Evolutionary conservation across 306 rosid genomes (phyloP), one percentile per base, ranked within the genome.

Genomic region (Casuarina cunninghamiana): DNA sequence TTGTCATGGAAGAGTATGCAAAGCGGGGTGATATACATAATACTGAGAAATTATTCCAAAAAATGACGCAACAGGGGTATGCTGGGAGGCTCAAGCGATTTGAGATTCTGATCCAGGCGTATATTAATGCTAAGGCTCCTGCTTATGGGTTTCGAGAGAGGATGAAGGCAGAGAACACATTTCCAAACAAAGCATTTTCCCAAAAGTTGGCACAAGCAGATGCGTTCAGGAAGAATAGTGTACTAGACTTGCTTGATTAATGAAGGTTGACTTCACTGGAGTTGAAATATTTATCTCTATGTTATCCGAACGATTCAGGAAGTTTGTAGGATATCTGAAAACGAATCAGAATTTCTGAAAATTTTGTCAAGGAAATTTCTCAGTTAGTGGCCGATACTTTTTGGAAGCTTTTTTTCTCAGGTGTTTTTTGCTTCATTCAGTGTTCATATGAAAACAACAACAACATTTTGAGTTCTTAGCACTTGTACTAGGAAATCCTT

Each of bases 121-220:
- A 79, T 45, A 43, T 73, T 10, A 79, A 53, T 65, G 78, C 78
- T 26, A 53, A 73, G 44, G 48, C 60, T 15, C 83, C 83, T 44
- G 83, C 74, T 51, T 79, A 73, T 50, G 83, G 83, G 11, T 15
- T 79, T 9, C 48, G 35, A 19, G 78, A 79, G 57, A 79, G 78
- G 50, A 73, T 79, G 78, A 79, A 65, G 78, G 83, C 78, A 15
- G 78, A 79, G 12, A 65, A 73, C 48, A 1, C 73, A 79, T 53
- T 32, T 60, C 78, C 78, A 43, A 73, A 65, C 41, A 66, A 66
- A 46, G 32, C 69, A 12, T 16, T 53, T 11, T 17, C 39, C 8
- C 4, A 1, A 19, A 41, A 6, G 78, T 65, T 79, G 53, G 43
- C 74, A 15, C 6, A 73, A 79, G 51, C 41, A 42, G 70, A 73